Conservation (phyloP, 31 red algal species). For the Porphyra umbilicalis region DNA sequence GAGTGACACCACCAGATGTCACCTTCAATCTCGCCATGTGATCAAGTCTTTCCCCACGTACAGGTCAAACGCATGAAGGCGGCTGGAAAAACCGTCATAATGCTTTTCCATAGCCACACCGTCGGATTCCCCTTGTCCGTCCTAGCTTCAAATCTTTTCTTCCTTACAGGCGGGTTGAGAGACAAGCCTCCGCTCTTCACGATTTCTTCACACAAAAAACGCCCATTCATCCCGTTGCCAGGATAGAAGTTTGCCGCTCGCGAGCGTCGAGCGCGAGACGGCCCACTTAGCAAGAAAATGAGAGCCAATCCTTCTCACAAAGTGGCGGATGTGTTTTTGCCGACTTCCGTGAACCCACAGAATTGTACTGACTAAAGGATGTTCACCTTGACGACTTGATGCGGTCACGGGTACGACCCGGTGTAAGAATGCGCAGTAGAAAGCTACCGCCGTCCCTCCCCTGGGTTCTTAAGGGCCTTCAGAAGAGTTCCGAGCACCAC, state of each 20-base stretch:
- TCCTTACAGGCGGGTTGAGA: neutral
- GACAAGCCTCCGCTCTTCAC: too few relatives aligned
- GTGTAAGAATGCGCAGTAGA: constrained; percentile 22
- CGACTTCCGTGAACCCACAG: constrained; percentile 74
- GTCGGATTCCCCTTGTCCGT: constrained; percentile 49
- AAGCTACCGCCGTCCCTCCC: neutral
- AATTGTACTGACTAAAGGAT: neutral
- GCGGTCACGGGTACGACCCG: too few relatives aligned
- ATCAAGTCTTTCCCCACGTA: too few relatives aligned
- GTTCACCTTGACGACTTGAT: too few relatives aligned
- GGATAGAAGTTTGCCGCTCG: too few relatives aligned
- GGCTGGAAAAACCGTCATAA: too few relatives aligned
- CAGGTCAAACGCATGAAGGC: too few relatives aligned
- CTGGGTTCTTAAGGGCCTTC: constrained; percentile 63
- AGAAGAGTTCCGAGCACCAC: constrained; percentile 51
- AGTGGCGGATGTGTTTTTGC: constrained; percentile 84
- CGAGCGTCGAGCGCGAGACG: too few relatives aligned
- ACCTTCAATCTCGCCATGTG: too few relatives aligned
- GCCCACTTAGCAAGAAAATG: constrained; percentile 27
- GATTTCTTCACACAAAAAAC: too few relatives aligned
- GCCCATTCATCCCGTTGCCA: too few relatives aligned
- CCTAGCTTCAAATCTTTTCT: constrained; percentile 35
- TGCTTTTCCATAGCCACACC: constrained; percentile 37
- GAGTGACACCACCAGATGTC: too few relatives aligned
- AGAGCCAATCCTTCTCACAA: constrained; percentile 89